Evolutionary conservation across 352 stramenopile genomes (phyloP).

Genomic region (Phytopythium delawarense): DNA sequence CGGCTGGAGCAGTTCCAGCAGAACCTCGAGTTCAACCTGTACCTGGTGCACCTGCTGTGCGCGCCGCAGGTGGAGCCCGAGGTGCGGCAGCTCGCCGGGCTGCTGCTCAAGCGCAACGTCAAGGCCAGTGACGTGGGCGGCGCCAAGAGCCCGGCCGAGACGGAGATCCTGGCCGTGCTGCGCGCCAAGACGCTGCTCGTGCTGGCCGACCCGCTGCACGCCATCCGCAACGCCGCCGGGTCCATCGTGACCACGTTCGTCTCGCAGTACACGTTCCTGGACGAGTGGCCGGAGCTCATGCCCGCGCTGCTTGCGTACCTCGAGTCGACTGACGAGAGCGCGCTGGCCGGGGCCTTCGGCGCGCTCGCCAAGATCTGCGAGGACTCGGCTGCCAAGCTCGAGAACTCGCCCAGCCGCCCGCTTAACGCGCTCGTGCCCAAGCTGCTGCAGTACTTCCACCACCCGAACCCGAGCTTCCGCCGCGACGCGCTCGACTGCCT

Average conservation of each 20-base stretch:
- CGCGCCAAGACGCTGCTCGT: constrained; percentile 70
- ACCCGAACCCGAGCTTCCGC: constrained; percentile 71
- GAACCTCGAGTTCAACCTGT: constrained; percentile 88
- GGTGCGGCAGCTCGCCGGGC: constrained; percentile 71
- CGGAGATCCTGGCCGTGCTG: constrained; percentile 78
- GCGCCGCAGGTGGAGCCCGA: constrained; percentile 45
- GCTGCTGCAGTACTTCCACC: constrained; percentile 87
- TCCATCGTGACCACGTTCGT: constrained; percentile 85
- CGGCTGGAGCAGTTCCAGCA: constrained; percentile 85
- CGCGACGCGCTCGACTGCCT: constrained; percentile 86
- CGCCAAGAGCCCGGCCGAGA: constrained; percentile 46
- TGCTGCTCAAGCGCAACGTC: constrained; percentile 87
- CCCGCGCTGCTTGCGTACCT: constrained; percentile 56
- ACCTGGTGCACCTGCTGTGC: constrained; percentile 84
- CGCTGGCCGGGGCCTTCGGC: constrained; percentile 80
- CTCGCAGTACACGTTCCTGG: constrained; percentile 82
- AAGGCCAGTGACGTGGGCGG: constrained; percentile 65
- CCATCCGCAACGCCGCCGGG: constrained; percentile 78
- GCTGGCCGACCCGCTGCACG: constrained; percentile 47
- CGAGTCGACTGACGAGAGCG: constrained; percentile 56
- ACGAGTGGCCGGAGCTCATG: constrained; percentile 89
- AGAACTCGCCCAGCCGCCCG: constrained; percentile 82
- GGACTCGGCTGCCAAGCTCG: constrained; percentile 86
- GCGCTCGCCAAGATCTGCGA: constrained; percentile 89
- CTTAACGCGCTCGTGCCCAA: constrained; percentile 87